These are phyloP conservation scores for Cladorrhinum sp. DNA, from an alignment of 2,329 filamentous ascomycete genomes.

Conservation along the genomic window DNA sequence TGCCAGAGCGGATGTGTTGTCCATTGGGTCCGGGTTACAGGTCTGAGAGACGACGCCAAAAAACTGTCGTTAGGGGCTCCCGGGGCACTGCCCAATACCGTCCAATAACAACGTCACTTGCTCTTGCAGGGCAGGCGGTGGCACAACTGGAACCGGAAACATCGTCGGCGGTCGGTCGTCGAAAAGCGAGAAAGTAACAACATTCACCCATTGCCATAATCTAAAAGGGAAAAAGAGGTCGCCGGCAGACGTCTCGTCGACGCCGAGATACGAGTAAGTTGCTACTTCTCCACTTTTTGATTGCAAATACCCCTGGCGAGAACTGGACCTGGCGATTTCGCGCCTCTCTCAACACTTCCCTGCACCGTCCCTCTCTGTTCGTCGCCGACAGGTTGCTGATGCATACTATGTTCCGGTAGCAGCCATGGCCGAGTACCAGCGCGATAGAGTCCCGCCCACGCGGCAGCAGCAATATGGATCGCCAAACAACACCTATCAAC, in stretches of 20 bases:
- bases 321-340: neutral
- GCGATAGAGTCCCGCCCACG: constrained; percentile 44
- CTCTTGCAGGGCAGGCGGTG: constrained; percentile 2
- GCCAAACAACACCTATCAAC: constrained; percentile 57
- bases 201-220: neutral
- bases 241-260: constrained; percentile 18
- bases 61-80: constrained; percentile 20
- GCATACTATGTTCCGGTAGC: constrained; percentile 34
- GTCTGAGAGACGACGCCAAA: neutral
- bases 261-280: constrained; percentile 23
- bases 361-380: constrained; percentile 15
- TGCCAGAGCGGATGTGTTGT: neutral
- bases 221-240: constrained; percentile 4
- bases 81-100: constrained; percentile 1
- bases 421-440: constrained; percentile 59
- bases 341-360: neutral
- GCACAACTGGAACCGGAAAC: constrained; percentile 12
- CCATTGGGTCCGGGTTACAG: neutral
- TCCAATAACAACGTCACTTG: constrained; percentile 24
- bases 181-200: neutral
- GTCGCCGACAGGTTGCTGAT: constrained; percentile 11
- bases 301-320: constrained; percentile 17
- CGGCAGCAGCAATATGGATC: constrained; percentile 49
- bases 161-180: neutral
- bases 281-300: constrained; percentile 25